Evolutionary conservation across 805 yeast species (phyloP), one percentile per base, ranked within the genome.

Genomic region (Kuraishia hungarica): DNA sequence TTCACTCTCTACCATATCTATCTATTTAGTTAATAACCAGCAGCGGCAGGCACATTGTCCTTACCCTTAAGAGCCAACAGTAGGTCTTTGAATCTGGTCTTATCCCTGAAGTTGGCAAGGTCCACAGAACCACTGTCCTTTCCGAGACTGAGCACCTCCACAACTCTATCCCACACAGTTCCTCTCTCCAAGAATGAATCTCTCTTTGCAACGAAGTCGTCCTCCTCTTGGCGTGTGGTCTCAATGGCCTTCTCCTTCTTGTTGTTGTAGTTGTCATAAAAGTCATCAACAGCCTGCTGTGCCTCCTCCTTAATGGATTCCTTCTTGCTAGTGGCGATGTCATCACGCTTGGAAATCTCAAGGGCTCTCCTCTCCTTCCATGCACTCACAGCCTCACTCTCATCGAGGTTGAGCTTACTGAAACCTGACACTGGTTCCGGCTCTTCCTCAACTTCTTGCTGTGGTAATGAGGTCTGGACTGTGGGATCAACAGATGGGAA

Each of bases 261-360:
- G 66, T 78, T 76, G 73, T 89, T 91, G 77, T 93, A 93, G 66
- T 85, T 86, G 63, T 89, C 96, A 70, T 93, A 93, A 70, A 93
- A 93, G 60, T 88, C 96, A 68, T 93, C 97, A 64, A 91, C 82
- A 54, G 90, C 84, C 67, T 84, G 83, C 64, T 82, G 81, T 10
- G 98, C 98, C 59, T 86, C 85, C 53, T 81, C 79, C 55, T 86
- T 80, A 56, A 90, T 78, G 57, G 84, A 89, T 29, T 74, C 74
- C 65, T 86, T 81, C 67, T 82, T 87, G 61, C 81, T 74, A 21
- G 73, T 74, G 62, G 87, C 85, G 59, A 81, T 82, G 61, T 79
- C 84, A 65, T 93, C 98, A 66, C 96, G 81, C 64, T 88, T 82
- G 54, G 79, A 75, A 58, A 93, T 84, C 68, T 91, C 97, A 56